phyloP scores from a whole-genome alignment of 345 rosid genomes.

The Angophora floribunda region DNA sequence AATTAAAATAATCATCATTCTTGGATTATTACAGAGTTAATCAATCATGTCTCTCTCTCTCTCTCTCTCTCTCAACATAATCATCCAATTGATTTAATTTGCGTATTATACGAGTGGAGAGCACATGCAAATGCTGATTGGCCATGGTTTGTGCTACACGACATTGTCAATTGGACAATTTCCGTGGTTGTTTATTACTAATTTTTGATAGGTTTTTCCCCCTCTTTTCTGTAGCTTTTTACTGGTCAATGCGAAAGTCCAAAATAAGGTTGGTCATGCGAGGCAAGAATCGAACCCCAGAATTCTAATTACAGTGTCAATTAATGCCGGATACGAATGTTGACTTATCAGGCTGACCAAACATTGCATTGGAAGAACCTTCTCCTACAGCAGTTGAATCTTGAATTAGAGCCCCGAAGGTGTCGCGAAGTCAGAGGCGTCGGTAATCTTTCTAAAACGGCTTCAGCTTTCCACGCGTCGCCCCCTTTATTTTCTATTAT shows the following conservation, averaged over 20 bases:
- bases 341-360: background rate
- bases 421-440: background rate
- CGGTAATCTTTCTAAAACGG: background rate
- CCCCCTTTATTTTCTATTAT: background rate
- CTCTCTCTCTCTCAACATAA: background rate
- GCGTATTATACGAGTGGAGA: background rate
- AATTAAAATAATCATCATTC: background rate
- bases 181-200: background rate
- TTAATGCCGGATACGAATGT: background rate
- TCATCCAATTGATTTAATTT: background rate
- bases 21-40: background rate
- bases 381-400: background rate
- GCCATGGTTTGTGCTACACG: background rate
- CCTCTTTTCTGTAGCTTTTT: background rate
- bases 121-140: background rate
- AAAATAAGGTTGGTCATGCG: background rate
- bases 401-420: background rate
- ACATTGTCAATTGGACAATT: background rate
- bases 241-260: background rate
- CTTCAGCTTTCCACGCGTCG: background rate
- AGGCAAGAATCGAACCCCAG: background rate
- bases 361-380: background rate
- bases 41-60: too few species aligned
- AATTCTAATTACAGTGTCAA: background rate
- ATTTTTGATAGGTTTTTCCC: too few species aligned